Base-by-base conservation (phyloP, 2,329 filamentous ascomycete genomes). In the Peltaster fructicola region DNA sequence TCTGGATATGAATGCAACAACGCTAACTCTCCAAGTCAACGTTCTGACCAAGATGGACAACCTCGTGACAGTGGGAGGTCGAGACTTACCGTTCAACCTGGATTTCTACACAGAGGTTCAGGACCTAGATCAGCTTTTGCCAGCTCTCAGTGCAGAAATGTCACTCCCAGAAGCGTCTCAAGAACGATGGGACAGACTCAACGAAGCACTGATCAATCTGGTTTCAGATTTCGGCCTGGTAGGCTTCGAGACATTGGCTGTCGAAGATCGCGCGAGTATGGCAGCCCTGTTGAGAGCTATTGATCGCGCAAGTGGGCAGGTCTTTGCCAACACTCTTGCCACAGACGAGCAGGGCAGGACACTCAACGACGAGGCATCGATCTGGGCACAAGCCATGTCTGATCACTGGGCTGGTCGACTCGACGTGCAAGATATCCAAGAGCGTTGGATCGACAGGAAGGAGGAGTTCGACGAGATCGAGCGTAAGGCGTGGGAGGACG, bases 21-120 rank as follows among this genome's bases (percentile, higher is more conserved):
- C 13, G 8, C 21, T n/a, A 12, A 10, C 8, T 2, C 9, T 14
- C 15, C 14, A 14, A 46, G 63, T 98, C 38, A 98, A 98, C 45
- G 79, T 98, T 33, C 66, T 98, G 14, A 93, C 84, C 30, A 98
- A 98, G 56, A 91, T 98, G 54, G 88, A 98, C 54, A 93, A 93
- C 46, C 63, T 98, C 26, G 61, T 73, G 17, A 70, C 75, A 25
- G 42, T 45, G 4, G 45, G 41, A 8, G 93, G 92, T 45, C 74
- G 80, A 22, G 69, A 79, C 14, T 62, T 98, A 0, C 81, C 84
- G 0, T 93, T 98, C 60, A 92, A 92, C 42, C 71, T 98, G 31
- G 84, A 93, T 37, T 98, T 75, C 52, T 98, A 95, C 51, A 95
- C 88, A 32, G 85, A 98, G 50, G 85, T 95, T 6, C 84, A 98